Base-by-base conservation (phyloP, 2,329 filamentous ascomycete genomes). In the Uncinocarpus reesii region DNA sequence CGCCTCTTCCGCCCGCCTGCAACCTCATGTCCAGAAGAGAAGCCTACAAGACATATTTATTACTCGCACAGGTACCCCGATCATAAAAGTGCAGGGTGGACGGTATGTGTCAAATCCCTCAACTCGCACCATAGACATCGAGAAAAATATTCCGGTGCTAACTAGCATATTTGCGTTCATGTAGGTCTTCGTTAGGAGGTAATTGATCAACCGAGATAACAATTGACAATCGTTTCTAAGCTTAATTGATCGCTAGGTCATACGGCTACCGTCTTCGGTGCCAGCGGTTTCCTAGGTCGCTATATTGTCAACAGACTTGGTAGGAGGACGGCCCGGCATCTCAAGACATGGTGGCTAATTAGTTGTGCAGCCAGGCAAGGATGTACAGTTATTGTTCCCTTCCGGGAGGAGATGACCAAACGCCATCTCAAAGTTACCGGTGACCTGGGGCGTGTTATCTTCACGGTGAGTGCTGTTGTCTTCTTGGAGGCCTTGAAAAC, bases 281-380 rank as follows among this genome's bases (percentile, higher is more conserved):
- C 92, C 62, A 95, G 89, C 53, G 92, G 92, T 56, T 90, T 94
- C 67, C 74, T 98, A 48, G 92, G 92, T 64, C 82, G 92, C 65
- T 98, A 98, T 69, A 94, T 98, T 64, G 92, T 98, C 64, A 95
- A 95, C 72, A 80, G 87, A 67, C 77, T 98, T 64, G 88, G 88
- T 82, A 74, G 53, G 71, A 20, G 20, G 15, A 15, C 15, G n/a
- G 13, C 13, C 2, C 16, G 13, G 31, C 18, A 15, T 23, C 23
- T 21, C 18, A 11, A 10, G 46, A 11, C 13, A 29, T 24, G 16
- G 77, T 65, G 56, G 34, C 24, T 55, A 38, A 50, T 54, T 62
- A 50, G 68, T 57, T 49, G 55, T 55, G 42, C 61, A 94, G 90
- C 92, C 59, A 83, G 86, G 55, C 81, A 88, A 71, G 92, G 92